A percentile compares a stretch with the other conserved stretches of the same genome.
phyloP scores from a whole-genome alignment of 1,139 yeast genomes.

The Geotrichum citri-aurantii region DNA sequence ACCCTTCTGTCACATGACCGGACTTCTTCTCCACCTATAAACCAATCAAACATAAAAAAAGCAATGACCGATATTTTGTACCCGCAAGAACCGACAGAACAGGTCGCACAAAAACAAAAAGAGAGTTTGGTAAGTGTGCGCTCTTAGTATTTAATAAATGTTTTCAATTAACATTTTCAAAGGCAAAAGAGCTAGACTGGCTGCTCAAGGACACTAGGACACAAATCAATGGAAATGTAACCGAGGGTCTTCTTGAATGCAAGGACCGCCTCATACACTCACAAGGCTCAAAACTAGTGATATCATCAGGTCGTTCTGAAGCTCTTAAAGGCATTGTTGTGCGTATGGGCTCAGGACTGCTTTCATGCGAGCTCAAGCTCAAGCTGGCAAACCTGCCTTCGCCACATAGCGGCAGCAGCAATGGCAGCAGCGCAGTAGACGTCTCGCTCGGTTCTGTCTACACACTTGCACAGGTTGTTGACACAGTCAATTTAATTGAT shows the following conservation, averaged over 20 bases:
- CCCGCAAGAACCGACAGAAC: constrained; percentile 5
- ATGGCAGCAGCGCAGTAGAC: not conserved
- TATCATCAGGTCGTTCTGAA: constrained; percentile 32
- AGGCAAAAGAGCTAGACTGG: constrained; percentile 30
- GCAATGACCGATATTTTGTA: constrained; percentile 9
- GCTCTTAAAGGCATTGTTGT: constrained; percentile 33
- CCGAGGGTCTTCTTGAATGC: constrained; percentile 31
- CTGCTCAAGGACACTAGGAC: constrained; percentile 28
- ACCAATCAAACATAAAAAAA: not conserved
- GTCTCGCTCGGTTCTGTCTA: constrained; percentile 1
- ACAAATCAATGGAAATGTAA: constrained; percentile 25
- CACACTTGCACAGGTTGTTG: constrained; percentile 27
- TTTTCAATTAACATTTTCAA: not conserved
- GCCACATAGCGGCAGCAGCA: not conserved
- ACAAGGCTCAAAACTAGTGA: constrained; percentile 32
- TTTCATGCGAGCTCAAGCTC: constrained; percentile 28
- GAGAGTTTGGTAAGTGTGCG: constrained; percentile 8
- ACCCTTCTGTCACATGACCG: not conserved
- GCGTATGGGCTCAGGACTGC: constrained; percentile 28
- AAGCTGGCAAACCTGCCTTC: constrained; percentile 19
- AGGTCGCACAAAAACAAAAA: constrained; percentile 7
- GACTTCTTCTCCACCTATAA: not conserved
- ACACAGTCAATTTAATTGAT: constrained; percentile 25
- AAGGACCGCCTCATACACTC: constrained; percentile 27
- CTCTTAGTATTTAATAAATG: not conserved